Evolutionary conservation across 306 rosid genomes (phyloP), one percentile per base, ranked within the genome.

Genomic region (Rosa rugosa): DNA sequence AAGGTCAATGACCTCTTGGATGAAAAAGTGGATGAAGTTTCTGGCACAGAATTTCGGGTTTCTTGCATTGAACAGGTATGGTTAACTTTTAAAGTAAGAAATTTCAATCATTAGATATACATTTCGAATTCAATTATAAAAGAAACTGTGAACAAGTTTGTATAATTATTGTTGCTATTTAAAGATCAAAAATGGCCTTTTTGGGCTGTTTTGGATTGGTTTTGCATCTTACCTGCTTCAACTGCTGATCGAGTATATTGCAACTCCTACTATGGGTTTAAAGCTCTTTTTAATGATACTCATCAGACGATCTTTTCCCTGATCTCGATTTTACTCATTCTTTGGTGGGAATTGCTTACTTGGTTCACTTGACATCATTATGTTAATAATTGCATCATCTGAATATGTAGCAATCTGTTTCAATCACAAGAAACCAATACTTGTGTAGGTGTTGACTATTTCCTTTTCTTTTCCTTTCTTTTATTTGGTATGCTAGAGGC

Each of bases 21-120:
- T 80, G 99, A 96, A 82, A 96, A 96, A 81, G 97, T 93, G 64
- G 96, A 85, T 70, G 96, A 96, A 90, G 98, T 90, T 76, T 93
- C 98, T 38, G 92, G 90, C 80, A 88, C 99, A 0, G 97, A 96
- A 80, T 79, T 91, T 46, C 90, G 94, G 53, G 91, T 93, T 69
- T 91, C 98, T 71, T 96, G 94, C 87, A 96, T 96, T 67, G 97
- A 93, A 84, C 99, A 96, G 97, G 99, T 96, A 71, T 74, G 67
- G 10, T 53, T 57, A 20, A 50, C 74, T 59, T 45, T 69, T 42
- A 45, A 51, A 1, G 59, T 38, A 53, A 5, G 7, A 36, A 51
- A 13, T 38, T 14, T 5, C 27, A 23, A 50, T 63, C 20, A 5
- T 31, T 3, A 12, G n/a, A 20, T n/a, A 12, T 49, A 20, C 18